Conservation (phyloP, 1,139 yeast species). For the Saccharomyces hybrid region DNA sequence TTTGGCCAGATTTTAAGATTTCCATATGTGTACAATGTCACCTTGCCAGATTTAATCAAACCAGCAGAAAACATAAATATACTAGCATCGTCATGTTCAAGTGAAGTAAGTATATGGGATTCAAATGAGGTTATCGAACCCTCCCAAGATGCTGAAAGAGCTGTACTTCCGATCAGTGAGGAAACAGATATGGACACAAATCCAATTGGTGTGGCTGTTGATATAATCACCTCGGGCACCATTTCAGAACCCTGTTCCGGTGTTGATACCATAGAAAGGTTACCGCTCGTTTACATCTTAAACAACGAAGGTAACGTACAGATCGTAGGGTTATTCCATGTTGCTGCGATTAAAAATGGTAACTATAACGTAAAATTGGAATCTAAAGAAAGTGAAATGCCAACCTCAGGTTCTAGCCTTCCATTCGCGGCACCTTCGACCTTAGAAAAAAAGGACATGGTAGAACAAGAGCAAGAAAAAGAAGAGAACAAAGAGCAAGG, state of each 20-base stretch:
- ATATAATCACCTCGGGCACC: constrained; percentile 39
- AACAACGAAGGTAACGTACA: constrained; percentile 55
- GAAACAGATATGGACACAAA: constrained; percentile 60
- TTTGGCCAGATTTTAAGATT: constrained; percentile 47
- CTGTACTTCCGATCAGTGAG: constrained; percentile 62
- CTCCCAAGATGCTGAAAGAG: constrained; percentile 60
- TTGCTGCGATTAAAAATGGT: constrained; percentile 37
- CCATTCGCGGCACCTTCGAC: not conserved
- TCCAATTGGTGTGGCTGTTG: constrained; percentile 61
- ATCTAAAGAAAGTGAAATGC: not conserved
- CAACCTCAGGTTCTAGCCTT: not conserved
- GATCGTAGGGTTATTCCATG: constrained; percentile 59
- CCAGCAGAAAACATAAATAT: constrained; percentile 35
- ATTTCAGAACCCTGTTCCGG: constrained; percentile 51
- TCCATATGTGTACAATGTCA: constrained; percentile 41
- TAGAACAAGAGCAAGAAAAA: not conserved
- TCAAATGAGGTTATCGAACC: constrained; percentile 35
- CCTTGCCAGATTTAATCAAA: constrained; percentile 40
- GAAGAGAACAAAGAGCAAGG: not conserved
- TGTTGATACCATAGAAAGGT: constrained; percentile 46
- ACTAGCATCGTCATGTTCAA: constrained; percentile 53
- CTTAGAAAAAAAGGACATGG: not conserved
- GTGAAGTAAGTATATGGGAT: constrained; percentile 45
- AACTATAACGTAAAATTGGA: constrained; percentile 18
- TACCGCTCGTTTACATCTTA: constrained; percentile 58